phyloP scores from a whole-genome alignment of 257 asterid species.

The Solanum paucissectum region DNA sequence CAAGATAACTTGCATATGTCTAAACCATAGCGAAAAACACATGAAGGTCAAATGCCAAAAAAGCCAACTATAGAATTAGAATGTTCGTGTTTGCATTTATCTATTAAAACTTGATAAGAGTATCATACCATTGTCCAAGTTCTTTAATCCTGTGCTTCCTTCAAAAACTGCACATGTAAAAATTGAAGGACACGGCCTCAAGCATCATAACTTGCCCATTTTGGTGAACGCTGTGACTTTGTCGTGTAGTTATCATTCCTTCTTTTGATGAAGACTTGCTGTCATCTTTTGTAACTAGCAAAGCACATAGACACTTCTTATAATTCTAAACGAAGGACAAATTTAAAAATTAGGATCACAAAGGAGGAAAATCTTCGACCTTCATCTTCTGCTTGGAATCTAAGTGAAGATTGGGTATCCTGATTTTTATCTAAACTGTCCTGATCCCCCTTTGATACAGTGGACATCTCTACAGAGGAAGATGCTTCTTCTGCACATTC shows the following conservation, averaged over 20 bases:
- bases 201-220: conserved; percentile 18
- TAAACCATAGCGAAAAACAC: not conserved
- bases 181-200: conserved; percentile 14
- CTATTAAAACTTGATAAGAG: not conserved
- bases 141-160: conserved; percentile 4
- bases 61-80: not conserved
- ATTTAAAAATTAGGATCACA: not conserved
- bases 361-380: conserved; percentile 11
- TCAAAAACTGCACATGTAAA: conserved; percentile 14
- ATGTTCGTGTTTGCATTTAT: not conserved
- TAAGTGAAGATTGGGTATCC: conserved; percentile 14
- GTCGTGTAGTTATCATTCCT: not conserved
- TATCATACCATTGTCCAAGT: not conserved
- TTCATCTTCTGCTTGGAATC: conserved; percentile 14
- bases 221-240: not conserved
- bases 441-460: not conserved
- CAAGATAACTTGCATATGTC: not conserved
- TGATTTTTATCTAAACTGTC: not conserved
- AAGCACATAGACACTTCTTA: not conserved
- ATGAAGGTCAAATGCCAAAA: not conserved
- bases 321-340: not conserved
- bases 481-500: not conserved
- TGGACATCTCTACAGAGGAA: not conserved
- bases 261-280: conserved; percentile 3
- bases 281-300: not conserved